Evolutionary conservation across 192 early-diverging fungal genomes (phyloP), one percentile per base, ranked within the genome.

Genomic region (Backusella liffmaniae): DNA sequence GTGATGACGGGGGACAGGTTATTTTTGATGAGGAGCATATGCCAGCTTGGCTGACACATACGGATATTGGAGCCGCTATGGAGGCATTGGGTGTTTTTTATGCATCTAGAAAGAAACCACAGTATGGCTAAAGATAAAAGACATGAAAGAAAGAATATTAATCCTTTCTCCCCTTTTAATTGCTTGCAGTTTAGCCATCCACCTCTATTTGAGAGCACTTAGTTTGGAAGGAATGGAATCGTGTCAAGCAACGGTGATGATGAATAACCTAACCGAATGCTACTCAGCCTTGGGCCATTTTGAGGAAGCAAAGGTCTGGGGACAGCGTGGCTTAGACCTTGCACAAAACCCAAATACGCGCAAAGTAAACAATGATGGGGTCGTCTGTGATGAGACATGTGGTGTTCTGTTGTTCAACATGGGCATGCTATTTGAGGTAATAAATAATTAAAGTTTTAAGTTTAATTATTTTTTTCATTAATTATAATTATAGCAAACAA

Each of bases 381-480:
- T 73, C 42, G 77, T 85, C 53, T 88, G 87, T 73, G 83, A 88
- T 74, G 87, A 88, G 65, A 74, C 81, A 7, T 85, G 84, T 73
- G 88, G 86, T 46, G 84, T 88, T n/a, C 73, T 90, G 23, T 59
- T 90, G 0, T 86, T 83, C 37, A 90, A 90, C 39, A 74, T 90
- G 21, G 88, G 88, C 49, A 88, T 88, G 86, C 70, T 88, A 32
- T 81, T 86, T 29, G 88, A 90, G 83, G 88, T 90, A 86, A 71
- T 2, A 39, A 15, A 39, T 10, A n/a, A 36, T 35, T 67, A 34
- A 16, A 67, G 16, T 67, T 67, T 66, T n/a, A 9, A 66, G 18
- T 78, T 44, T 72, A 59, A 29, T 62, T 21, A 4, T 62, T 65
- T 62, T 75, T 78, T 41, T 10, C n/a, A 69, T 18, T 29, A 10